These are phyloP conservation scores for Clathrus columnatus DNA, from an alignment of 768 basidiomycete genomes.

Conservation along the genomic window DNA sequence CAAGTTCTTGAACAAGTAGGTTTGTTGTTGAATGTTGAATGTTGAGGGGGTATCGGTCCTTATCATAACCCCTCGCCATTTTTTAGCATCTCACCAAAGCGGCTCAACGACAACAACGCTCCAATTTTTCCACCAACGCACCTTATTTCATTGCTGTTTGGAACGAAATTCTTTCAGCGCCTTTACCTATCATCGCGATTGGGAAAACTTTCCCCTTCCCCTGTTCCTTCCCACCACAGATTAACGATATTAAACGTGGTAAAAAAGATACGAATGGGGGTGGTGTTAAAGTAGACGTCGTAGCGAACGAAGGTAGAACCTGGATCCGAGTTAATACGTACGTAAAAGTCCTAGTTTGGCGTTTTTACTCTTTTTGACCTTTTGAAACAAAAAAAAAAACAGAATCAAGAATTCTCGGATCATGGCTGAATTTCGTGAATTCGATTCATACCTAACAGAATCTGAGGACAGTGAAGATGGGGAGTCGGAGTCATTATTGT, in stretches of 20 bases:
- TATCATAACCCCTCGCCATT: no score
- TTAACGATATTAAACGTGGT: no score
- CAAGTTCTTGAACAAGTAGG: slow-evolving; percentile 33
- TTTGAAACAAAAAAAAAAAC: no score
- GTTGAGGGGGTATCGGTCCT: no score
- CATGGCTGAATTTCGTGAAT: slow-evolving; percentile 72
- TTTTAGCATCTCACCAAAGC: no score
- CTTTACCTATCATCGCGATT: slow-evolving; percentile 46
- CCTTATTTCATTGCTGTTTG: slow-evolving; percentile 76
- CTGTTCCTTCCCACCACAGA: slow-evolving; percentile 17
- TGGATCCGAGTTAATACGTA: slow-evolving; percentile 91
- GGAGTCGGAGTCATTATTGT: no score
- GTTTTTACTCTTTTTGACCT: not conserved
- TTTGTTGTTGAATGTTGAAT: no score
- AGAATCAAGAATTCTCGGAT: slow-evolving; percentile 75
- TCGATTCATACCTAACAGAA: slow-evolving; percentile 71
- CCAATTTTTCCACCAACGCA: slow-evolving; percentile 63
- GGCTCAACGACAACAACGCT: no score
- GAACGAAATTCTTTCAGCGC: slow-evolving; percentile 63
- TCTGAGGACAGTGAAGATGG: slow-evolving; percentile 50
- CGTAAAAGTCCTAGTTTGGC: slow-evolving; percentile 24
- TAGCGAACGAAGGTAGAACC: slow-evolving; percentile 59
- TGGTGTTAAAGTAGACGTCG: slow-evolving; percentile 70
- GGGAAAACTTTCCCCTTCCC: slow-evolving; percentile 43
- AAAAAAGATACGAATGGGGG: slow-evolving; percentile 11